phyloP scores from a whole-genome alignment of 805 yeast species.

The Kazachstania taianensis region DNA sequence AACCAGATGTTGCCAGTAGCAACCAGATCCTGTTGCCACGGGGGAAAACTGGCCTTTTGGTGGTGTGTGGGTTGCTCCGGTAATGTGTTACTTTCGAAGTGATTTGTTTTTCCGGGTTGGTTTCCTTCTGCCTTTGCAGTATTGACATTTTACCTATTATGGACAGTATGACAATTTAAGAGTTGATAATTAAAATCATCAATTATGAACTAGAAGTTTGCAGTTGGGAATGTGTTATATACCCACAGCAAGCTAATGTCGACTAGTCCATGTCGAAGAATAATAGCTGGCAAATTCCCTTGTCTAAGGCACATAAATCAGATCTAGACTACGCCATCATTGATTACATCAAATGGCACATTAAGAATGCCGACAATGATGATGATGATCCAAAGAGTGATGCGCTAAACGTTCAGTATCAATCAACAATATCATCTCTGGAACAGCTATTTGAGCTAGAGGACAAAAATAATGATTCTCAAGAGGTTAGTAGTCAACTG shows the following conservation, averaged over 20 bases:
- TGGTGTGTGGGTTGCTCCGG: too few relatives aligned
- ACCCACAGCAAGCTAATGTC: too few relatives aligned
- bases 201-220: neutral
- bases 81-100: too few relatives aligned
- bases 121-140: too few relatives aligned
- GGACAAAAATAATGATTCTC: neutral
- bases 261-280: too few relatives aligned
- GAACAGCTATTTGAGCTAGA: neutral
- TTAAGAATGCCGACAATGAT: neutral
- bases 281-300: constrained; percentile 11
- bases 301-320: constrained; percentile 9
- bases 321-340: constrained; percentile 12
- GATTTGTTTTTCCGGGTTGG: too few relatives aligned
- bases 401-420: neutral
- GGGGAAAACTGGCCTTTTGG: too few relatives aligned
- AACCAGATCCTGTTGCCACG: too few relatives aligned
- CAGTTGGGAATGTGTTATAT: neutral
- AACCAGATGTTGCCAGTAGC: too few relatives aligned
- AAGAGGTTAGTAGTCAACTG: neutral
- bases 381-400: neutral
- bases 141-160: too few relatives aligned
- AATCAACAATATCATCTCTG: neutral
- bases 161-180: too few relatives aligned
- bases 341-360: constrained; percentile 12
- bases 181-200: neutral